Conservation (phyloP, 2,329 filamentous ascomycete genomes). For the Colletotrichum aenigma region DNA sequence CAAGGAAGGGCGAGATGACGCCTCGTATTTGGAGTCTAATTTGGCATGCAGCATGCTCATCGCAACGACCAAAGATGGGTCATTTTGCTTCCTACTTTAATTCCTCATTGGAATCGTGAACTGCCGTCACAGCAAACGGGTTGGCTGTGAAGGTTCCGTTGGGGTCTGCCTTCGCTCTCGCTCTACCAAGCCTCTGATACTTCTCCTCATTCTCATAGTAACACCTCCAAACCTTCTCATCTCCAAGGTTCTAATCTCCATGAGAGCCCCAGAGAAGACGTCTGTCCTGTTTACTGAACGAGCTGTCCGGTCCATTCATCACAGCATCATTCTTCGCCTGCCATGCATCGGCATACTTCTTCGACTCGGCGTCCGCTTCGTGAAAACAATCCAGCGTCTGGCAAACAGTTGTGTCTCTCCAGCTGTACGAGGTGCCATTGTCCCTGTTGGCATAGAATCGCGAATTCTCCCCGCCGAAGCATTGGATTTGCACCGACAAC, state of each 20-base stretch:
- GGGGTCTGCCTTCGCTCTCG: constrained; percentile 35
- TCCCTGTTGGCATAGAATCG: constrained; percentile 41
- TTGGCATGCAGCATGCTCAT: no score
- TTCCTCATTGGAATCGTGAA: not conserved
- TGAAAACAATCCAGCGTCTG: constrained; percentile 50
- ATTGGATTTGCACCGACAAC: constrained; percentile 49
- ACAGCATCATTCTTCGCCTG: constrained; percentile 42
- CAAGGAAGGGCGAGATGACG: no score
- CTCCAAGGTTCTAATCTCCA: constrained; percentile 37
- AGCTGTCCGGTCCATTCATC: constrained; percentile 27
- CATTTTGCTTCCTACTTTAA: no score
- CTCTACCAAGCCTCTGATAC: constrained; percentile 34
- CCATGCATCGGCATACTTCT: constrained; percentile 42
- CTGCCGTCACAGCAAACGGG: constrained; percentile 24
- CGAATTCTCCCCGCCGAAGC: constrained; percentile 48
- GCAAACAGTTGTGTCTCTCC: constrained; percentile 46
- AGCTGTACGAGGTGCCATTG: constrained; percentile 53
- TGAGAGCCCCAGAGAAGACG: constrained; percentile 44
- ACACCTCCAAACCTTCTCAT: constrained; percentile 31
- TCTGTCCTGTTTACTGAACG: constrained; percentile 39
- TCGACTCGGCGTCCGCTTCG: constrained; percentile 26
- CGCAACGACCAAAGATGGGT: no score
- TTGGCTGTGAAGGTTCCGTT: constrained; percentile 41
- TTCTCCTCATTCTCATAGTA: constrained; percentile 40
- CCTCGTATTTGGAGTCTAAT: no score